Base-by-base conservation (phyloP, 2,329 filamentous ascomycete genomes). In the Penicillium sp. region DNA sequence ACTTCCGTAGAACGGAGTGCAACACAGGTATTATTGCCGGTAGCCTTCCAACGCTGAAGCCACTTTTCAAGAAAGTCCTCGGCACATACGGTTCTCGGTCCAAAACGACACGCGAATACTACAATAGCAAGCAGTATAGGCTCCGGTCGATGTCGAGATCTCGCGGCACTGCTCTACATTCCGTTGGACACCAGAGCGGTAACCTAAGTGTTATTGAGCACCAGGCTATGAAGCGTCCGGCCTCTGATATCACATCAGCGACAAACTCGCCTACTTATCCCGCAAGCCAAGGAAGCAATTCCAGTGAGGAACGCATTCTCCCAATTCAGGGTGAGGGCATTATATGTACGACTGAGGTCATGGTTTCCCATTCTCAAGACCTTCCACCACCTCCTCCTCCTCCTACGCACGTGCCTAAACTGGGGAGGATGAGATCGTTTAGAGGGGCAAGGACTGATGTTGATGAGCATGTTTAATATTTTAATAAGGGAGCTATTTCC, bases 1-100 rank as follows among this genome's bases (percentile, higher is more conserved):
- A 36, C 4, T 5, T 16, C 6, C 7, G 1, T 16, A 62, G 62
- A 9, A 64, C 64, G n/a, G 69, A 72, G 56, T 55, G 62, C 36
- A 70, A 64, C 47, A 64, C 61, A 21, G 68, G 69, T 8, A 72
- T 72, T 13, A 60, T 71, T 1, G 68, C 67, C 3, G 70, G 67
- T 18, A 69, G 59, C 32, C 61, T 72, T 10, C 68, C 69, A 5
- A 62, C 67, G 11, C 63, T 73, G 1, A 68, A 69, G 34, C 70
- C 70, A 2, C 60, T 73, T 18, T 67, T 71, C 47, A 68, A 69
- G 34, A 48, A 47, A 29, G 49, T 64, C n/a, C 61, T 69, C 16
- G 58, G 59, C 34, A 57, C 52, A 48, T 62, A 63, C 45, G 58
- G 56, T 31, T 62, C 59, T 4, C 45, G 31, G 1, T 57, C 56